Conservation (phyloP, 768 basidiomycete species). For the Auriscalpium vulgare region DNA sequence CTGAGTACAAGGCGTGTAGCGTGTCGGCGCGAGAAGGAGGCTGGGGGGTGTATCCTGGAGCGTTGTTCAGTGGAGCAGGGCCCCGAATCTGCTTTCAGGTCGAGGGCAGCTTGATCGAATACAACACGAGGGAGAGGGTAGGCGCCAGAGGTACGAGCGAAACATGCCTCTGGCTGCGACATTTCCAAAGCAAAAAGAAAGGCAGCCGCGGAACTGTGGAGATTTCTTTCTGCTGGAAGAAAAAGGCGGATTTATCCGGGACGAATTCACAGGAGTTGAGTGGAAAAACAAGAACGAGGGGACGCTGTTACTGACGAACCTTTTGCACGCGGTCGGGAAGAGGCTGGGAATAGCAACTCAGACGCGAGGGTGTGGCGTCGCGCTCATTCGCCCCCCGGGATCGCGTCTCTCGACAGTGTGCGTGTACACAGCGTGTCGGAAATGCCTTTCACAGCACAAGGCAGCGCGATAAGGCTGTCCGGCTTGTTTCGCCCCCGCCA, state of each 20-base stretch:
- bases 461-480: constrained; percentile 40
- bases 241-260: constrained; percentile 11
- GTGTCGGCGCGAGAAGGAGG: constrained; percentile 64
- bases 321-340: constrained; percentile 15
- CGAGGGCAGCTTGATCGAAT: constrained; percentile 59
- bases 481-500: not conserved
- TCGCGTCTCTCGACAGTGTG: constrained; percentile 53
- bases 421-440: constrained; percentile 60
- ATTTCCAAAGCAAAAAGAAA: constrained; percentile 2
- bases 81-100: constrained; percentile 48
- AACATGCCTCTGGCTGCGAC: constrained; percentile 13
- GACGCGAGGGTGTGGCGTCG: constrained; percentile 44
- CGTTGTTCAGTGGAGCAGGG: constrained; percentile 65
- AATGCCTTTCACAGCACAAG: constrained; percentile 50
- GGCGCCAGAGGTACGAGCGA: constrained; percentile 34
- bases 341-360: constrained; percentile 19
- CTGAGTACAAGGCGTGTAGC: constrained; percentile 60
- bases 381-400: constrained; percentile 40
- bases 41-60: constrained; percentile 46
- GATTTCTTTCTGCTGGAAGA: not conserved
- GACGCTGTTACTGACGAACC: constrained; percentile 12
- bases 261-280: constrained; percentile 8
- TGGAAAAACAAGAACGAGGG: constrained; percentile 12
- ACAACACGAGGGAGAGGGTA: constrained; percentile 52
- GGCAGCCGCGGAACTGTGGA: not conserved